Evolutionary conservation across 208 protist species (phyloP), one percentile per base, ranked within the genome.

Genomic region (Entamoeba invadens): DNA sequence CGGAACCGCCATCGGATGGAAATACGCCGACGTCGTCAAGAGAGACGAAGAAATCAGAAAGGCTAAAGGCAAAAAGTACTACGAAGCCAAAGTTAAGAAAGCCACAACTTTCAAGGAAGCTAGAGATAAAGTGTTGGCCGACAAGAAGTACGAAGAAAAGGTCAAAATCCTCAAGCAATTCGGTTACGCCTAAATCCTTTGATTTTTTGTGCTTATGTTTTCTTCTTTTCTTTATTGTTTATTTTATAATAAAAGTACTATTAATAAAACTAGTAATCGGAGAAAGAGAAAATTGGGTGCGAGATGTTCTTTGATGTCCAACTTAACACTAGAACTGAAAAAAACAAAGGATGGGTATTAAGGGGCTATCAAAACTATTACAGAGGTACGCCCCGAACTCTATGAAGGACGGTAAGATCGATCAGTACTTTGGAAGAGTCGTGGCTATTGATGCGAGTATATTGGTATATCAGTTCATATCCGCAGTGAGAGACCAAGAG

Each of bases 371-470:
- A n/a, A 95, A 95, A 92, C n/a, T 96, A 18, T 93, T 96, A n/a
- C 44, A 44, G 45, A 92, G 96, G 91, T 46, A 95, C 44, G 95
- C 94, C 31, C 94, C 94, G 4, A 44, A 45, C 38, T 68, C 97
- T 18, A 96, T 99, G 91, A 97, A 96, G 94, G 97, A 99, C 93
- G 96, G 97, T 91, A 96, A 98, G 94, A 96, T 99, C 35, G 98
- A 99, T 94, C 98, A 97, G 94, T 99, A 98, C 94, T 99, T 99
- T 96, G 98, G 98, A 25, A 96, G 98, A n/a, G 96, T 96, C 68
- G 98, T 99, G 47, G 99, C 99, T 3, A 99, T 99, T 94, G 99
- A 99, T 96, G 99, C 99, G 4, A 98, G 97, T 46, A 99, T 99
- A 97, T 97, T 96, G 94, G 98, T 99, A 72, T 99, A 99, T 95